Evolutionary conservation across 2,329 filamentous ascomycete genomes (phyloP).

Genomic region (Neurospora sp.): DNA sequence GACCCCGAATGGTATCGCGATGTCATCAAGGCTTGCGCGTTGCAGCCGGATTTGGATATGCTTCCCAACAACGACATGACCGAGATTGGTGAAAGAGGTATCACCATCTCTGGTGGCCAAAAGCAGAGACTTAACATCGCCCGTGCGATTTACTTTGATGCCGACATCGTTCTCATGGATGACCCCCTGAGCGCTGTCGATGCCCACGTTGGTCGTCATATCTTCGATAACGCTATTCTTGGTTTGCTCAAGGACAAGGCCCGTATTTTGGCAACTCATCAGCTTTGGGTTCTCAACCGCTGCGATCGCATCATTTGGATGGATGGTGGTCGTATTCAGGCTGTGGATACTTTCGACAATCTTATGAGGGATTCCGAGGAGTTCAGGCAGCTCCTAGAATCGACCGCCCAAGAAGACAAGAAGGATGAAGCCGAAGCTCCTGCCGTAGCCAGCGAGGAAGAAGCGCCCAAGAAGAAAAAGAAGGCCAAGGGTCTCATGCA

Average conservation of each 20-base stretch:
- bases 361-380: slow-evolving; percentile 69
- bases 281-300: slow-evolving; percentile 82
- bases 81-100: slow-evolving; percentile 90
- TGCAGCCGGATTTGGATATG: slow-evolving; percentile 82
- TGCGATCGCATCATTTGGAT: slow-evolving; percentile 93
- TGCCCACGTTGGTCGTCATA: slow-evolving; percentile 59
- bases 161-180: slow-evolving; percentile 60
- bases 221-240: slow-evolving; percentile 91
- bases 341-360: slow-evolving; percentile 81
- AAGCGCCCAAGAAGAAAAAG: slow-evolving; percentile 38
- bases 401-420: slow-evolving; percentile 65
- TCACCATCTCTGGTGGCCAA: slow-evolving; percentile 90
- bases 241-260: slow-evolving; percentile 84
- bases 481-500: slow-evolving; percentile 62
- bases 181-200: slow-evolving; percentile 62
- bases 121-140: slow-evolving; percentile 95
- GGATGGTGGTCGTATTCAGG: slow-evolving; percentile 74
- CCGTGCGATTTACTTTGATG: slow-evolving; percentile 62
- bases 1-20: slow-evolving; percentile 70
- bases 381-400: slow-evolving; percentile 78
- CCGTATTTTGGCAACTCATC: slow-evolving; percentile 85
- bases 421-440: slow-evolving; percentile 40
- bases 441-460: slow-evolving; percentile 28
- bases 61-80: slow-evolving; percentile 82
- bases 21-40: slow-evolving; percentile 78